Evolutionary conservation across 1,139 yeast genomes (phyloP).

Genomic region (Lodderomyces jiufengensis): DNA sequence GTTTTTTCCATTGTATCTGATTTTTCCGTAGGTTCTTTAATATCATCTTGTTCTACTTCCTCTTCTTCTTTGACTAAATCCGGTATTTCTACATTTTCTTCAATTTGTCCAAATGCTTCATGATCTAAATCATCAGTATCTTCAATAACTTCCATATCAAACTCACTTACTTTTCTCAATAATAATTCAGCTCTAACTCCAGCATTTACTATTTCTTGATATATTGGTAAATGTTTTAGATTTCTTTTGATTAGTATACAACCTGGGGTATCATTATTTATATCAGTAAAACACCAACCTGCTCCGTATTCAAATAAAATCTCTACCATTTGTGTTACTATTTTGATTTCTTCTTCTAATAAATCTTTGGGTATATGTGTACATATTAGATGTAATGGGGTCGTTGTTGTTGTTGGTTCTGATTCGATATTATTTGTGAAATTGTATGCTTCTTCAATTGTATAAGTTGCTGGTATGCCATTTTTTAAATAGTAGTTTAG

Average conservation of each 20-base stretch:
- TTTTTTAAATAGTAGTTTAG: conserved; percentile 46
- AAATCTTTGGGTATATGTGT: conserved; percentile 48
- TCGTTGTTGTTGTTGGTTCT: conserved; percentile 46
- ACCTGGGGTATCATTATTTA: conserved; percentile 70
- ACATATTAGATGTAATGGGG: conserved; percentile 73
- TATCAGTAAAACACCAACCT: conserved; percentile 79
- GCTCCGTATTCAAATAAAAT: conserved; percentile 80
- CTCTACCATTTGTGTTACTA: conserved; percentile 56
- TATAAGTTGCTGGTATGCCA: conserved; percentile 81
- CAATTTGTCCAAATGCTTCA: conserved; percentile 15
- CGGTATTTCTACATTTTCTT: conserved; percentile 10
- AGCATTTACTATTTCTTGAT: conserved; percentile 64
- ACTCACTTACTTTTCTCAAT: conserved; percentile 67
- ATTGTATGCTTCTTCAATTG: conserved; percentile 70
- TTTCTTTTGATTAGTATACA: conserved; percentile 58
- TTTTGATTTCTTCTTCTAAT: conserved; percentile 39
- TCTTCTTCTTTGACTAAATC: conserved; percentile 15
- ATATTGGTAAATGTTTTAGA: conserved; percentile 40
- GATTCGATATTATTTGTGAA: conserved; percentile 42
- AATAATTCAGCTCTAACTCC: conserved; percentile 89
- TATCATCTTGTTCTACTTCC: conserved; percentile 6
- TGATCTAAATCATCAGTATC: conserved; percentile 27
- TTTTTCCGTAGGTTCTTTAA: conserved; percentile 5
- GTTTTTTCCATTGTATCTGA: background rate
- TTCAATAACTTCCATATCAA: conserved; percentile 42